These are phyloP conservation scores for Jackrogersella minutella DNA, from an alignment of 495 filamentous ascomycete species.

Conservation along the genomic window DNA sequence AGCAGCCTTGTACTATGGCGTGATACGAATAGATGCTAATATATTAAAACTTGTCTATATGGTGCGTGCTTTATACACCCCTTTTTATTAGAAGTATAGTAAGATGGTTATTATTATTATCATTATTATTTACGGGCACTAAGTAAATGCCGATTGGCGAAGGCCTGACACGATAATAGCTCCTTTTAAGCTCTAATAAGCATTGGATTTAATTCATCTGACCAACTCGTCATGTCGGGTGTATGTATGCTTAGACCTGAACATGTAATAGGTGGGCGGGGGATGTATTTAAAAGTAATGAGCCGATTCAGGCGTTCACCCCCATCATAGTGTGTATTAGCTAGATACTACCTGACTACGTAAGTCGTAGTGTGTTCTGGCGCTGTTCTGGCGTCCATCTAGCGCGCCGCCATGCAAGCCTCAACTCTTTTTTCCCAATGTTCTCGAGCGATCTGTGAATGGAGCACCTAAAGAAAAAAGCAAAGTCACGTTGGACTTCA, in stretches of 20 bases:
- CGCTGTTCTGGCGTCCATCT: conserved; percentile 39
- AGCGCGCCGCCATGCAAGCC: conserved; percentile 40
- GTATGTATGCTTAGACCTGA: conserved; percentile 19
- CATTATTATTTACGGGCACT: background rate
- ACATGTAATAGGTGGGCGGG: conserved; percentile 13
- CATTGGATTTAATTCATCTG: conserved; percentile 39
- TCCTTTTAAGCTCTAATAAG: conserved; percentile 35
- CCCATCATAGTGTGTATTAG: background rate
- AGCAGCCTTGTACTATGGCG: too few relatives aligned
- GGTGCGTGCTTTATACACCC: background rate
- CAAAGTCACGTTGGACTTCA: conserved; percentile 18
- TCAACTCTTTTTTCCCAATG: conserved; percentile 23
- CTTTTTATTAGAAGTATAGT: conserved; percentile 10
- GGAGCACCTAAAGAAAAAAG: conserved; percentile 21
- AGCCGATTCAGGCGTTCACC: background rate
- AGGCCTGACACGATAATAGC: conserved; percentile 21
- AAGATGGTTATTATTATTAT: conserved; percentile 11
- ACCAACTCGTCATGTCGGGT: conserved; percentile 37
- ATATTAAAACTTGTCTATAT: too few relatives aligned
- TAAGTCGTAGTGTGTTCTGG: conserved; percentile 26
- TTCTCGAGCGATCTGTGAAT: conserved; percentile 22
- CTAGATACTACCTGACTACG: background rate
- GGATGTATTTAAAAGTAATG: background rate
- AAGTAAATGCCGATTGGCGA: conserved; percentile 24
- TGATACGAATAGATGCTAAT: too few relatives aligned